A percentile compares a stretch with the other conserved stretches of the same genome.
These are phyloP conservation scores for Pterula multifida DNA, from an alignment of 1,284 basidiomycete genomes.

Conservation along the genomic window DNA sequence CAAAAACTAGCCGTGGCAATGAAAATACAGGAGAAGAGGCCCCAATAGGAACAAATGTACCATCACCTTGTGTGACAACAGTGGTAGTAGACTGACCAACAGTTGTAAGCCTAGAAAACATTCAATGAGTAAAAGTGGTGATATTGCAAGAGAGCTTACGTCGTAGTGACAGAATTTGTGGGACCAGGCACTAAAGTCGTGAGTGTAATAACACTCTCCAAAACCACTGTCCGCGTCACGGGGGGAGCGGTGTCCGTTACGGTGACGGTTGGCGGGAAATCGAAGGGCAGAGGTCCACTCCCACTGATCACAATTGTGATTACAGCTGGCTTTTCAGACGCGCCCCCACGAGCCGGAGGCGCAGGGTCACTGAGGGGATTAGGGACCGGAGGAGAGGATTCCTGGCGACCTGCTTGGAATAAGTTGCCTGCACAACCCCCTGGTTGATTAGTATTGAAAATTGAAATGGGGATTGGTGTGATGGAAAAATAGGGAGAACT, in stretches of 20 bases:
- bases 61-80: neutral
- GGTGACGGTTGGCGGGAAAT: conserved; percentile 7
- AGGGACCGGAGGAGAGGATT: conserved; percentile 8
- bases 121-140: neutral
- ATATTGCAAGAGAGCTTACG: neutral
- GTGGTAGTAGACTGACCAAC: neutral
- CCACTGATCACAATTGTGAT: conserved; percentile 12
- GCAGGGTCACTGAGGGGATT: neutral
- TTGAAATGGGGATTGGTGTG: conserved; percentile 28
- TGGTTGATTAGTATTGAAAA: conserved; percentile 22
- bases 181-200: conserved; percentile 8
- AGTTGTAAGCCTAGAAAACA: neutral
- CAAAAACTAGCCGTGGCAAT: neutral
- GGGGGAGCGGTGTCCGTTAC: conserved; percentile 1
- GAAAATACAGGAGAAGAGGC: neutral
- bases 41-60: neutral
- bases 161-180: neutral
- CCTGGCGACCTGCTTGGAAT: conserved; percentile 25
- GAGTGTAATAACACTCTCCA: conserved; percentile 4
- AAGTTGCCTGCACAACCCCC: conserved; percentile 15
- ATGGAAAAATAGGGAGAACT: conserved; percentile 27
- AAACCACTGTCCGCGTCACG: neutral
- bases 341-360: neutral
- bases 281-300: conserved; percentile 8
- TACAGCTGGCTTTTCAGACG: conserved; percentile 1